Percentiles rank a stretch among this genome's conserved stretches.
phyloP scores from a whole-genome alignment of 345 rosid genomes.

The Orychophragmus violaceus region DNA sequence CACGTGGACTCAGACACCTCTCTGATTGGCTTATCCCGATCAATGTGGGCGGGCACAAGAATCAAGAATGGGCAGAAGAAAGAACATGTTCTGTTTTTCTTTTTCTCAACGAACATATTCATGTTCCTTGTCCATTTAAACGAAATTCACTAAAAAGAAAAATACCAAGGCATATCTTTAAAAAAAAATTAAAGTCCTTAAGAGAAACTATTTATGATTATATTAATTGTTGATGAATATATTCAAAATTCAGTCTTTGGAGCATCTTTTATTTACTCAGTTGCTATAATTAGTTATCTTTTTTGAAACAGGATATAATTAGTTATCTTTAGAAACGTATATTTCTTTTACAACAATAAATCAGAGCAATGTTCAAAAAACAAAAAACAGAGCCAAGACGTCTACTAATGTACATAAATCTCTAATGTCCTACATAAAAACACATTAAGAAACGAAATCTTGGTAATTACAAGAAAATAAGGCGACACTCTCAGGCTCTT shows the following conservation, averaged over 20 bases:
- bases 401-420: too few relatives aligned
- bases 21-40: conserved; percentile 8
- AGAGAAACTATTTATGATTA: too few relatives aligned
- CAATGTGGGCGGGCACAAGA: too few relatives aligned
- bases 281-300: background rate
- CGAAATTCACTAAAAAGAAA: background rate
- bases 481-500: background rate
- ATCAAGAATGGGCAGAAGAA: conserved; percentile 2
- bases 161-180: background rate
- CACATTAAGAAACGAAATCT: too few relatives aligned
- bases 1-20: conserved; percentile 4
- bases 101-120: background rate
- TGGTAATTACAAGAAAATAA: too few relatives aligned
- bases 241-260: background rate
- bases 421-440: too few relatives aligned
- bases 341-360: too few relatives aligned
- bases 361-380: too few relatives aligned
- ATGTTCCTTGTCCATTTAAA: conserved; percentile 12
- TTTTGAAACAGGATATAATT: too few relatives aligned
- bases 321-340: too few relatives aligned
- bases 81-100: conserved; percentile 9
- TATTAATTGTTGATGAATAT: background rate
- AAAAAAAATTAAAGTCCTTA: too few relatives aligned
- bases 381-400: too few relatives aligned
- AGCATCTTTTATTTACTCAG: background rate